Percentiles rank a stretch among this genome's conserved stretches.
These are phyloP conservation scores for Microthlaspi erraticum DNA, from an alignment of 345 rosid species.

Conservation along the genomic window DNA sequence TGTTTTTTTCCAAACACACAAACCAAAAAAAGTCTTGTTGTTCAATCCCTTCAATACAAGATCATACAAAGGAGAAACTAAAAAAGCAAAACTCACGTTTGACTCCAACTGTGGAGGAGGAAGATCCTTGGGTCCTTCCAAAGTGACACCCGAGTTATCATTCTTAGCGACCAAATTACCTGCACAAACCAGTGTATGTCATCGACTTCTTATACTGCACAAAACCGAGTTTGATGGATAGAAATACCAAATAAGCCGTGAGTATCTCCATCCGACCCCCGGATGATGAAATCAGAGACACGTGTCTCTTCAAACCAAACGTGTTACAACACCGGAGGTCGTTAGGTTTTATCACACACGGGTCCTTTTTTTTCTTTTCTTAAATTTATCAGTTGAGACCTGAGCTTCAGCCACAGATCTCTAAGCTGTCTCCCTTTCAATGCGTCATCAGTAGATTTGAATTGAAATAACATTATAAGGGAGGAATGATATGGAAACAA, in stretches of 20 bases:
- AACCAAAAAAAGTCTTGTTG: neutral
- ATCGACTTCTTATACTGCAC: conserved; percentile 35
- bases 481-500: conserved; percentile 31
- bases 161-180: conserved; percentile 55
- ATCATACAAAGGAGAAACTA: neutral
- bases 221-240: conserved; percentile 31
- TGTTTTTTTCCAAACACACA: conserved; percentile 9
- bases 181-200: conserved; percentile 53
- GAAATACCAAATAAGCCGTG: conserved; percentile 45
- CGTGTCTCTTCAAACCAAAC: conserved; percentile 49
- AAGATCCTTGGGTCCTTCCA: conserved; percentile 46
- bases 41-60: neutral
- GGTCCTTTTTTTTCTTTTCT: conserved; percentile 36
- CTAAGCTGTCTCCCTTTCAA: conserved; percentile 49
- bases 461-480: neutral
- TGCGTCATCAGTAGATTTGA: conserved; percentile 47
- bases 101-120: conserved; percentile 30
- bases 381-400: conserved; percentile 38
- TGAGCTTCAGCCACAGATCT: conserved; percentile 49
- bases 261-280: conserved; percentile 58
- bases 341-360: conserved; percentile 46
- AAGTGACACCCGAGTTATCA: conserved; percentile 64
- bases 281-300: conserved; percentile 47
- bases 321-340: conserved; percentile 48
- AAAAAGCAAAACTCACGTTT: conserved; percentile 36